Base-by-base conservation (phyloP, 1,284 basidiomycete genomes). In the Sanguinoderma infundibulare region DNA sequence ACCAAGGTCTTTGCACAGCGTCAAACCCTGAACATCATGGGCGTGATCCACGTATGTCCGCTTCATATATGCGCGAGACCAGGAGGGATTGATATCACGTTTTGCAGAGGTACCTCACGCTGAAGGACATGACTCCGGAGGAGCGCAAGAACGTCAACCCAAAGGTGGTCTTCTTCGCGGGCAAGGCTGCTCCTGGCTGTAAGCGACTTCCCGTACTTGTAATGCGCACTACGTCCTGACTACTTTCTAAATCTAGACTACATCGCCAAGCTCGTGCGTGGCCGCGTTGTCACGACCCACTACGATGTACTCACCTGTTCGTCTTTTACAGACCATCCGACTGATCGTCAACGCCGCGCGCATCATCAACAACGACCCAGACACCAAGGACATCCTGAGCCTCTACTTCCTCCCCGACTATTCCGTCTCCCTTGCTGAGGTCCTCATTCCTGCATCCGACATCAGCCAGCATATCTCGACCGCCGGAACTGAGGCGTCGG, bases 401-500 rank as follows among this genome's bases (percentile, higher is more conserved):
- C 82, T 96, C 61, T 91, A 89, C 78, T 96, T 96, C 87, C 82
- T 92, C 26, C 91, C 91, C 0, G 94, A 96, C 74, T 96, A 96
- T 77, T 91, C 89, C 7, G 91, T 96, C 49, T 95, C 94, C 15
- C 80, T 96, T 55, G 95, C 95, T 2, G 95, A 98, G 75, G 81
- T 97, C 42, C 82, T 98, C 69, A 95, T 96, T 65, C 96, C 95
- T 17, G 92, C 96, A 6, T 91, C 91, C 20, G 95, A 97, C 73
- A 91, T 97, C 77, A 90, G 87, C 64, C 92, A 96, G 72, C 96
- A 97, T 75, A 97, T 98, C 75, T 94, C 91, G 35, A 97, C 95
- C 9, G 95, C 95, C 1, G 95, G 96, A 53, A 97, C 95, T 0
- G 95, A 97, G 73, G 89, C 89, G n/a, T 89, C 87, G 1, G 90